Evolutionary conservation across 768 basidiomycete species (phyloP), one percentile per base, ranked within the genome.

Genomic region (Macrolepiota albuminosa): DNA sequence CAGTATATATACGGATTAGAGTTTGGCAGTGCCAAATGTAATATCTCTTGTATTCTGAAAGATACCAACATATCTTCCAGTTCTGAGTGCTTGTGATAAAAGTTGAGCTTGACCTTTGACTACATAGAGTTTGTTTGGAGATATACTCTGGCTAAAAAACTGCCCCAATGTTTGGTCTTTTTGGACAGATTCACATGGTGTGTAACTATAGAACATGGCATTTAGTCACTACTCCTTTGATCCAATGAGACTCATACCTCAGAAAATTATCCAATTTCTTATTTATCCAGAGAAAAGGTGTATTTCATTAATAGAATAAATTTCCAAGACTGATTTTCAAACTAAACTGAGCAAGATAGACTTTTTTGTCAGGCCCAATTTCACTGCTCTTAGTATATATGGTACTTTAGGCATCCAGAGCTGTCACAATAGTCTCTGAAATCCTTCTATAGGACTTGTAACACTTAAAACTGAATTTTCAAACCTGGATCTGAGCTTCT

Each of bases 21-120:
- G n/a, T 18, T 60, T 58, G 58, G 57, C 60, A 40, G 63, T 40
- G 57, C 62, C 57, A 51, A 57, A 60, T 61, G 51, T 59, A 61
- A 60, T 66, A 49, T 62, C 14, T 11, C 11, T 9, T 21, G 24
- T 36, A 6, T 21, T 14, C 14, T 45, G 42, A 29, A 16, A 39
- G 29, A 24, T 3, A 13, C 24, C 11, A 26, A 4, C 29, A 37
- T 16, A 24, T 10, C 50, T 26, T 42, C 36, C 21, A 54, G 37
- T 34, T 31, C 26, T 47, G 16, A 47, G 55, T 9, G 39, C 18
- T 54, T 53, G 36, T 53, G 39, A 54, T 54, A n/a, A 11, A n/a
- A 21, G 21, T 21, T 21, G 21, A 21, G 21, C 21, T 21, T 21
- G 21, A 11, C 18, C 43, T 21, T 33, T 34, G 31, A 21, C n/a